phyloP scores from a whole-genome alignment of 1,284 basidiomycete genomes.

The Tetrapyrgos nigripes region DNA sequence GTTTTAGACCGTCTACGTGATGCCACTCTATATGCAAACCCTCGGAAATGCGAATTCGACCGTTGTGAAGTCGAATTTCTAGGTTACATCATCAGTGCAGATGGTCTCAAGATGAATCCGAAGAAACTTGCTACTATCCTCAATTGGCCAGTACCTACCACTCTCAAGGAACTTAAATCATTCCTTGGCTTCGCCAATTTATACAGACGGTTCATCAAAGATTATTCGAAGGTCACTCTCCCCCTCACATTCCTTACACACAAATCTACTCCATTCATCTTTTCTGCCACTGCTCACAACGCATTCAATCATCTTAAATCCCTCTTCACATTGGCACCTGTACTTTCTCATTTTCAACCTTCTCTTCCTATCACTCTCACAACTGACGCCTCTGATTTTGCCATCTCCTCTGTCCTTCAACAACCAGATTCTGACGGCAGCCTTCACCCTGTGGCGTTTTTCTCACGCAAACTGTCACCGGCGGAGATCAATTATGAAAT shows the following conservation, averaged over 20 bases:
- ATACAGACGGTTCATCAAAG: too few relatives aligned
- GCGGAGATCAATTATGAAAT: too few relatives aligned
- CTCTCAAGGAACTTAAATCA: conserved; percentile 25
- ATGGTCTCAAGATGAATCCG: conserved; percentile 43
- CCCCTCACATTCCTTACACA: too few relatives aligned
- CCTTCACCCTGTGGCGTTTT: conserved; percentile 40
- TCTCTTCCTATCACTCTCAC: conserved; percentile 41
- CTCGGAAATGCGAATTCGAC: conserved; percentile 47
- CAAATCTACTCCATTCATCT: too few relatives aligned
- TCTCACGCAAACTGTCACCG: conserved; percentile 38
- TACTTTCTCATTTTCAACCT: conserved; percentile 17
- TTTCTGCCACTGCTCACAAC: too few relatives aligned
- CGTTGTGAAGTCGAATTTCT: too few relatives aligned
- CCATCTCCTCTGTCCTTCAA: too few relatives aligned
- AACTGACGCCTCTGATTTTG: conserved; percentile 22
- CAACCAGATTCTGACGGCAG: conserved; percentile 13
- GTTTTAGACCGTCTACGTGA: too few relatives aligned
- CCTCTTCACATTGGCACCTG: conserved; percentile 13
- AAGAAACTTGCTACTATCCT: conserved; percentile 41
- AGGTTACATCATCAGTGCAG: too few relatives aligned
- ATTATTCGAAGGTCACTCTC: too few relatives aligned
- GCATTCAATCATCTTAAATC: conserved; percentile 5
- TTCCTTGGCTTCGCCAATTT: conserved; percentile 41
- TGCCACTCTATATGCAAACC: conserved; percentile 38
- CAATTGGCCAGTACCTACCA: conserved; percentile 26